Base-by-base conservation (phyloP, 108 stramenopile species). In the Nitzschia sp. region DNA sequence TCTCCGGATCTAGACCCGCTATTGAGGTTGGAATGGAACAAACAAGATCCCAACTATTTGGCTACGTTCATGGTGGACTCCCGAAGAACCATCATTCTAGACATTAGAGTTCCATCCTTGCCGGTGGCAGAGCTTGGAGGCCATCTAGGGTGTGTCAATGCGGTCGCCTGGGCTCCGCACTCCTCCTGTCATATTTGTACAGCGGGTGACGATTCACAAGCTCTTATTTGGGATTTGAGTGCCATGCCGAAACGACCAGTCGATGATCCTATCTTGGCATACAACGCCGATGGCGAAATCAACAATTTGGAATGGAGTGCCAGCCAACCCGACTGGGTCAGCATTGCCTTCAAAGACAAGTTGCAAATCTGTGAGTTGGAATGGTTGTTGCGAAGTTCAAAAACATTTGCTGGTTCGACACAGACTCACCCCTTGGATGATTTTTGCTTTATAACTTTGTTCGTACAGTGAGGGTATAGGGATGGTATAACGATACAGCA, bases 151-250 rank as follows among this genome's bases (percentile, higher is more conserved):
- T 82, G 88, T 45, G 95, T 98, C 26, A 99, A 98, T 83, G 94
- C 95, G 23, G 73, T 93, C 8, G 95, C 97, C 0, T 99, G 99
- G 99, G 99, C 99, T 3, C 99, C 99, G 0, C 99, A 99, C 78
- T 91, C 89, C 0, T 87, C 94, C 0, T 97, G 96, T 75, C 99
- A 99, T 64, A 87, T 99, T 60, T 98, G 97, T 75, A 98, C 97
- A 0, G 93, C 86, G 2, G 96, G 87, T 0, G 99, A 99, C 58
- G 99, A 99, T 68, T 75, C 66, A 23, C 97, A 98, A 68, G 97
- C 99, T 2, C 71, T 99, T 30, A 99, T 99, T 74, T 99, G 99
- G 99, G 99, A 99, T 71, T 78, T 97, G 45, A 74, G 78, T 34
- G 55, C 78, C 30, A 90, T 94, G 85, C 78, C 85, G 19, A 88